These are phyloP conservation scores for Helianthus annuus DNA, from an alignment of 129 eudicot genomes.

Conservation along the genomic window DNA sequence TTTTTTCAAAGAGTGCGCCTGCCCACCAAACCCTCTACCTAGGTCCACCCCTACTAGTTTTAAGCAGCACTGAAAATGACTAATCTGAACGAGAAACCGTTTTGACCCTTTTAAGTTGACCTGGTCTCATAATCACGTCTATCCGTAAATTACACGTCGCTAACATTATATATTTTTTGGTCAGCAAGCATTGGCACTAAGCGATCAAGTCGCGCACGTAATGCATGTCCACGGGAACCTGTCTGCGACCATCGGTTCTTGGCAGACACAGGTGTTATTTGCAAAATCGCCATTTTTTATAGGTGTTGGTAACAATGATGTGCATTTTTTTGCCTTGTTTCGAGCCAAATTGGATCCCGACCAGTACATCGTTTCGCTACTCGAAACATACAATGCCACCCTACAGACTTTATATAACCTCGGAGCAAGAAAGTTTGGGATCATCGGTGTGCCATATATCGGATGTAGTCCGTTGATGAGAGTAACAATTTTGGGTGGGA, in stretches of 20 bases:
- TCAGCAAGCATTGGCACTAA: slow-evolving; percentile 29
- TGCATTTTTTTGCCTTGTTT: slow-evolving; percentile 25
- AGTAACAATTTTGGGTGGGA: slow-evolving; percentile 5
- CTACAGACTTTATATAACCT: slow-evolving; percentile 19
- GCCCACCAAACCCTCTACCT: too few relatives aligned
- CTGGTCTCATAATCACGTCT: background rate
- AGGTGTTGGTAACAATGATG: slow-evolving; percentile 28
- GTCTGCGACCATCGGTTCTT: slow-evolving; percentile 15
- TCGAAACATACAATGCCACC: slow-evolving; percentile 20
- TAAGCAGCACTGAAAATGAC: background rate
- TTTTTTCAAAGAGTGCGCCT: too few relatives aligned
- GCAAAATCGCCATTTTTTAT: slow-evolving; percentile 26
- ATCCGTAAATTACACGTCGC: background rate
- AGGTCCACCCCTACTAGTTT: too few relatives aligned
- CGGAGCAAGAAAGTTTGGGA: slow-evolving; percentile 38
- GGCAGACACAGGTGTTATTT: slow-evolving; percentile 9
- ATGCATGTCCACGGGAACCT: slow-evolving; percentile 29
- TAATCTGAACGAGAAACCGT: background rate
- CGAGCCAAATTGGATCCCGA: slow-evolving; percentile 18
- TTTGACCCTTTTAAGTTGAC: too few relatives aligned
- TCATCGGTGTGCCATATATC: slow-evolving; percentile 20
- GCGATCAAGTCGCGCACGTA: background rate
- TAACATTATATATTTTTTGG: slow-evolving; percentile 6
- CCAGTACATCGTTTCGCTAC: slow-evolving; percentile 7
- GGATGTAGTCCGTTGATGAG: slow-evolving; percentile 39